Evolutionary conservation across 805 yeast genomes (phyloP).

Genomic region (Candida andamanensis): DNA sequence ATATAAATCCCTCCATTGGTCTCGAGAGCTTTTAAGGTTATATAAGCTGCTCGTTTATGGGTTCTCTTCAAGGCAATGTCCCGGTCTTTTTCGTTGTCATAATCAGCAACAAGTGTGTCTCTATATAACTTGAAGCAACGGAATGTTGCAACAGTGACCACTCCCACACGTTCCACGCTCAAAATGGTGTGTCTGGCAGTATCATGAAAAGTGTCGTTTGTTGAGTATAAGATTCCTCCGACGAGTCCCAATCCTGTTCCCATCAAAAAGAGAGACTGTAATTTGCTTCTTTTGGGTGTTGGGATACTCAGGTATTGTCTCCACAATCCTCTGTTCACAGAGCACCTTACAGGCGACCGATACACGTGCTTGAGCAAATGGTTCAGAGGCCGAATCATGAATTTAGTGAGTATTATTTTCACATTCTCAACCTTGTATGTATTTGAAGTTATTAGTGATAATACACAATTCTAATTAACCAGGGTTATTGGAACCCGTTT

Average conservation of each 20-base stretch:
- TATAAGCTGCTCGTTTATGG: slow-evolving; percentile 70
- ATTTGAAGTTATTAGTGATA: too few species aligned
- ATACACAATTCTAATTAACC: too few species aligned
- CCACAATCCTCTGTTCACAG: too few species aligned
- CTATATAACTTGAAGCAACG: slow-evolving; percentile 72
- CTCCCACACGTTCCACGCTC: slow-evolving; percentile 49
- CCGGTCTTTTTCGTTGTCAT: slow-evolving; percentile 40
- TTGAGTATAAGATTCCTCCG: slow-evolving; percentile 24
- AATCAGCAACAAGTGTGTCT: slow-evolving; percentile 44
- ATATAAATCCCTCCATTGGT: slow-evolving; percentile 89
- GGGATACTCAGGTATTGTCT: too few species aligned
- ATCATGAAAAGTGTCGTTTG: slow-evolving; percentile 34
- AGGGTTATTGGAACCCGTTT: slow-evolving; percentile 1
- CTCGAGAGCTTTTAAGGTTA: slow-evolving; percentile 75
- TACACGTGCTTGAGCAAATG: too few species aligned
- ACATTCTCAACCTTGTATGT: too few species aligned
- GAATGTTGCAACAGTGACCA: slow-evolving; percentile 63
- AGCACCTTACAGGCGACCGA: too few species aligned
- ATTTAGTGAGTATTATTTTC: too few species aligned
- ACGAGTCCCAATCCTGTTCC: slow-evolving; percentile 27
- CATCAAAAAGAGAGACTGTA: slow-evolving; percentile 9
- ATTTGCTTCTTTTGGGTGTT: too few species aligned
- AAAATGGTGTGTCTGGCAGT: slow-evolving; percentile 27
- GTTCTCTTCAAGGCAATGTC: slow-evolving; percentile 53
- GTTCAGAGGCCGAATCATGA: too few species aligned